phyloP scores from a whole-genome alignment of 2,329 filamentous ascomycete genomes.

The Pseudopyricularia javanii region DNA sequence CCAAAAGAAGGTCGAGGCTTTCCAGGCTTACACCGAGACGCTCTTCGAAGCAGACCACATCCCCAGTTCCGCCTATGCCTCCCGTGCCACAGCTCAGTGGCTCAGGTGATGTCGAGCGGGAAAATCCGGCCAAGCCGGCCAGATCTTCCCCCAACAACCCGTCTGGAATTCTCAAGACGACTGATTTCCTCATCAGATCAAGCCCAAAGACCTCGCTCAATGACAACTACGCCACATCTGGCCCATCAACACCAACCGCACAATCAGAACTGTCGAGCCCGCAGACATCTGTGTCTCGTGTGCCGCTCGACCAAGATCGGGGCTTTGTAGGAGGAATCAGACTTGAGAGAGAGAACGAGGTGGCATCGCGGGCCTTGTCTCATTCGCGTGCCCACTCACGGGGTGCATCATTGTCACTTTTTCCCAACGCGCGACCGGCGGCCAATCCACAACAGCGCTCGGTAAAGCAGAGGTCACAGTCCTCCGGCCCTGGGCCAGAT shows the following conservation, averaged over 20 bases:
- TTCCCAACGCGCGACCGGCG: background rate
- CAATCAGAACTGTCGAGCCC: background rate
- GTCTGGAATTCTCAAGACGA: constrained; percentile 2
- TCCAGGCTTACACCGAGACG: background rate
- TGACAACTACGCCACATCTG: background rate
- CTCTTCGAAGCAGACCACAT: background rate
- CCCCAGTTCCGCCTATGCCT: background rate
- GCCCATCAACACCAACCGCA: background rate
- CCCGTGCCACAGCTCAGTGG: background rate
- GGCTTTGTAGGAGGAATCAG: constrained; percentile 3
- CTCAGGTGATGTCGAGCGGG: background rate
- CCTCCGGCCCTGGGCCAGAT: background rate
- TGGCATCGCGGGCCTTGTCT: background rate
- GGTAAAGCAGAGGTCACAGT: background rate
- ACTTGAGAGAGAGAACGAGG: background rate
- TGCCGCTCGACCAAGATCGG: background rate
- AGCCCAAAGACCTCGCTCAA: background rate
- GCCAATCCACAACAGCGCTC: background rate
- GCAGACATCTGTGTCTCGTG: background rate
- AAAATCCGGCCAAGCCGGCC: background rate
- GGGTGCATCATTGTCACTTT: background rate
- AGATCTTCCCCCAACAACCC: background rate
- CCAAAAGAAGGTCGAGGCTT: constrained; percentile 21
- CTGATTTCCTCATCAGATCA: background rate
- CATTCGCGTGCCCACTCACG: background rate